Base-by-base conservation (phyloP, 2,329 filamentous ascomycete genomes). In the Alternaria sp. region DNA sequence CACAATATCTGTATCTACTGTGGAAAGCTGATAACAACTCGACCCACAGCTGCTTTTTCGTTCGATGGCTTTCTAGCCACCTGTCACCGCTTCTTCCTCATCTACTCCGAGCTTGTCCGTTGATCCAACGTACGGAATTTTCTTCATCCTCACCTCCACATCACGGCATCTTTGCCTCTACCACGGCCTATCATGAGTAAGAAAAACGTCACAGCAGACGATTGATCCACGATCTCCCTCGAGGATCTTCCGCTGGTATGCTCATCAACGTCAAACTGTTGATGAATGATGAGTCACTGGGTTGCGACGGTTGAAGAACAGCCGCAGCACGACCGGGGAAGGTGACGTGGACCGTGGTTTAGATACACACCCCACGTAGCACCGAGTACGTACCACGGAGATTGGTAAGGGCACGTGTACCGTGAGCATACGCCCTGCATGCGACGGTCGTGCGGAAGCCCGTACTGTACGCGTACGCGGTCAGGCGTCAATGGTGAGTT, bases 261-360 rank as follows among this genome's bases (percentile, higher is more conserved):
- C 47, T 47, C 25, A 45, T 43, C 20, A 49, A 53, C 53, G 51
- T 61, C 51, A 21, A 55, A 9, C 18, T 33, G 37, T 60, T 18
- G 28, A 11, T 51, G 43, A 37, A 30, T 50, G 33, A 11, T 51
- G 54, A 37, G 37, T 55, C 53, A 26, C 23, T 44, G 41, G 50
- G 25, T 45, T 60, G 20, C 30, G 46, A n/a, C 44, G 41, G 33
- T 43, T 50, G 51, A 51, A 55, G 63, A 55, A 45, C 55, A 25
- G 18, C 49, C 37, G 55, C 55, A 62, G 60, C 60, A 62, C 60
- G 60, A 62, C 60, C 60, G 60, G 60, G 60, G 49, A 63, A 53
- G 63, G 46, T 63, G 60, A 65, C 63, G 63, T 57, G 55, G 55
- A 56, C 50, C 50, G 49, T 59, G 45, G 56, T 45, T 50, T 53